Conservation (phyloP, 306 rosid genomes). For the Cucumis cinereus region DNA sequence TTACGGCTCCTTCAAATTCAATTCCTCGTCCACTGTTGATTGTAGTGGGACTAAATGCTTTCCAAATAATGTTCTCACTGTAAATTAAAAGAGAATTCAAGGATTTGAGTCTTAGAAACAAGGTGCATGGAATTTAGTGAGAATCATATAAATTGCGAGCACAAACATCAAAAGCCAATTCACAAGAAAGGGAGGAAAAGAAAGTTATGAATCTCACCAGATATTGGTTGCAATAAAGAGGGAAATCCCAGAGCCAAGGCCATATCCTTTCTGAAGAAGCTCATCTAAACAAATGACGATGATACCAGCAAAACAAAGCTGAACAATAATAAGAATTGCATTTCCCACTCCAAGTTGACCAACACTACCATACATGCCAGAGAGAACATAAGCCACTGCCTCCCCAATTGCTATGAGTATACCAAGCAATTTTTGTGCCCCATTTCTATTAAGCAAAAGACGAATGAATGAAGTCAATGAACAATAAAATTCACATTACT, state of each 20-base stretch:
- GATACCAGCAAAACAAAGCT: constrained; percentile 85
- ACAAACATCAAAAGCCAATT: neutral
- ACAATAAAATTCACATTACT: neutral
- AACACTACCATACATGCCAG: constrained; percentile 94
- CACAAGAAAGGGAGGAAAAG: neutral
- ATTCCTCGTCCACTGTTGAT: constrained; percentile 94
- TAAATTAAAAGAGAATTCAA: constrained; percentile 6
- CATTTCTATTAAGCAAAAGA: constrained; percentile 30
- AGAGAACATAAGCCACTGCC: constrained; percentile 90
- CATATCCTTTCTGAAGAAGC: constrained; percentile 96
- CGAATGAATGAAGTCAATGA: neutral
- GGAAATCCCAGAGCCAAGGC: constrained; percentile 92
- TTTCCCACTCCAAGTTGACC: constrained; percentile 94
- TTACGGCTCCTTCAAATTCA: constrained; percentile 93
- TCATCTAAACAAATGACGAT: constrained; percentile 87
- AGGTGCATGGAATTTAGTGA: neutral
- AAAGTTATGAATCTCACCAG: constrained; percentile 33
- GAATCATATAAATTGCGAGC: neutral
- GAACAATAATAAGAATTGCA: constrained; percentile 76
- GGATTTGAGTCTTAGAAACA: neutral
- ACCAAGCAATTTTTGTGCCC: constrained; percentile 77
- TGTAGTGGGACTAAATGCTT: constrained; percentile 93
- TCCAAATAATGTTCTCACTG: constrained; percentile 92
- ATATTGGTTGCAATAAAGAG: constrained; percentile 86
- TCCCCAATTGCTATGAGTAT: constrained; percentile 80